Evolutionary conservation across 2,329 filamentous ascomycete species (phyloP).

Genomic region (Colletotrichum sidae): DNA sequence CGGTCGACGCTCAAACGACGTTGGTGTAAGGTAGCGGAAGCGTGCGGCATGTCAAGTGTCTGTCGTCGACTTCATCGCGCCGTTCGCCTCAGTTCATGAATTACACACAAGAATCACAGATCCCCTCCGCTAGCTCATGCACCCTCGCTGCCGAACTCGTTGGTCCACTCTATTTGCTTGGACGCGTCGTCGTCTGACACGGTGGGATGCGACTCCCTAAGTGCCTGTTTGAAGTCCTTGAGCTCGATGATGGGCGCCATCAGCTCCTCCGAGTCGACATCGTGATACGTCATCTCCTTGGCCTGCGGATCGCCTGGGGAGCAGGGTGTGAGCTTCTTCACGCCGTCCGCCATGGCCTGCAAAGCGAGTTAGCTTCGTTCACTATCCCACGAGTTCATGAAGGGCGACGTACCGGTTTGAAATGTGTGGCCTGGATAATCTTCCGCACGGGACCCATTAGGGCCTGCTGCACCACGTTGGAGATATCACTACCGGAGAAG

Average conservation of each 20-base stretch:
- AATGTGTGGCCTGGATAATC: conserved; percentile 97
- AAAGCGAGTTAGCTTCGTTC: conserved; percentile 33
- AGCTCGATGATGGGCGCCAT: conserved; percentile 87
- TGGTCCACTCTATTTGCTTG: conserved; percentile 91
- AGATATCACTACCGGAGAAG: conserved; percentile 96
- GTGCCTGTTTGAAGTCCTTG: conserved; percentile 93
- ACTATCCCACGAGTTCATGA: background rate
- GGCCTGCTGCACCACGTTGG: conserved; percentile 94
- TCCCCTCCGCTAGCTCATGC: conserved; percentile 48
- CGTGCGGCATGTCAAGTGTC: too few relatives aligned
- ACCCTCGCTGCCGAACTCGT: conserved; percentile 95
- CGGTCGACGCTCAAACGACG: too few relatives aligned
- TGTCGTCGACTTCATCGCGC: too few relatives aligned
- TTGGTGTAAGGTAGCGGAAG: too few relatives aligned
- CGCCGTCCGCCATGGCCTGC: conserved; percentile 77
- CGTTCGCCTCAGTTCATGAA: too few relatives aligned
- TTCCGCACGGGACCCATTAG: conserved; percentile 97
- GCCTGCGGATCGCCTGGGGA: conserved; percentile 90
- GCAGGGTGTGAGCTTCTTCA: conserved; percentile 84
- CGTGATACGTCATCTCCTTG: conserved; percentile 93
- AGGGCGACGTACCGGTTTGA: conserved; percentile 79
- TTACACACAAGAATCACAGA: too few relatives aligned
- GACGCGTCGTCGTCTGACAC: conserved; percentile 89
- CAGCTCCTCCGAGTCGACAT: conserved; percentile 84
- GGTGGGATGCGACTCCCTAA: conserved; percentile 88